A percentile compares a stretch with the other conserved stretches of the same genome.
Evolutionary conservation across 2,329 filamentous ascomycete genomes (phyloP).

Genomic region (Macrophomina pseudophaseolina): DNA sequence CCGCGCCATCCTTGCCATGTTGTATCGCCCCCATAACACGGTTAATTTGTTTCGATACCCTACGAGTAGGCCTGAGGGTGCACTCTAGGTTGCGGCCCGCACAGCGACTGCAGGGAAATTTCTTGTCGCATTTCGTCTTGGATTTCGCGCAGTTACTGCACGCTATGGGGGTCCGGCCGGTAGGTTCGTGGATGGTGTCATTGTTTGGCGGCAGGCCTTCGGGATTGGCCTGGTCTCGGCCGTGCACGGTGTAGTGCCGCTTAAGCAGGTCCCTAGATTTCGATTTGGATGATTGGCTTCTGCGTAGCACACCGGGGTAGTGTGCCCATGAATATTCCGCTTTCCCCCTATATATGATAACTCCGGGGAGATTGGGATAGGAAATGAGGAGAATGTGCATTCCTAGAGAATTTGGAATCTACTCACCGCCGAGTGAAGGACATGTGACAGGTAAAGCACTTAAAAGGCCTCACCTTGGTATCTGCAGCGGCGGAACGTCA

Average conservation of each 20-base stretch:
- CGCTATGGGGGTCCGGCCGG: conserved; percentile 57
- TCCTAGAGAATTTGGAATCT: too few relatives aligned
- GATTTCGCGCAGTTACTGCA: conserved; percentile 61
- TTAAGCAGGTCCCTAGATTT: conserved; percentile 54
- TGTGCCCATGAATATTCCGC: too few relatives aligned
- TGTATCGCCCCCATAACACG: conserved; percentile 18
- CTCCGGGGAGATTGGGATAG: not conserved
- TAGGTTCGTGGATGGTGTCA: conserved; percentile 58
- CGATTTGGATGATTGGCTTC: too few relatives aligned
- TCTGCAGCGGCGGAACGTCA: conserved; percentile 43
- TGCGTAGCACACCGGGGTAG: too few relatives aligned
- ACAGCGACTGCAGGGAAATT: conserved; percentile 59
- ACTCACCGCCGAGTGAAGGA: conserved; percentile 58
- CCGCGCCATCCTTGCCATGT: conserved; percentile 35
- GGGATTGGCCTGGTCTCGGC: conserved; percentile 55
- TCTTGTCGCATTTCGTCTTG: conserved; percentile 61
- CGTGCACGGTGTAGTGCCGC: conserved; percentile 59
- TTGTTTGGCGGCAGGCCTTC: conserved; percentile 53
- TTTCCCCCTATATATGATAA: too few relatives aligned
- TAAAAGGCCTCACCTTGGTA: conserved; percentile 61
- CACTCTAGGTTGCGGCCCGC: conserved; percentile 56
- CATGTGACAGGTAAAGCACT: conserved; percentile 61
- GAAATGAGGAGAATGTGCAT: too few relatives aligned
- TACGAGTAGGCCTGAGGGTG: conserved; percentile 53
- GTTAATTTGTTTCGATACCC: conserved; percentile 51